Evolutionary conservation across 1,284 basidiomycete genomes (phyloP), one percentile per base, ranked within the genome.

Genomic region (Trametes sp.): DNA sequence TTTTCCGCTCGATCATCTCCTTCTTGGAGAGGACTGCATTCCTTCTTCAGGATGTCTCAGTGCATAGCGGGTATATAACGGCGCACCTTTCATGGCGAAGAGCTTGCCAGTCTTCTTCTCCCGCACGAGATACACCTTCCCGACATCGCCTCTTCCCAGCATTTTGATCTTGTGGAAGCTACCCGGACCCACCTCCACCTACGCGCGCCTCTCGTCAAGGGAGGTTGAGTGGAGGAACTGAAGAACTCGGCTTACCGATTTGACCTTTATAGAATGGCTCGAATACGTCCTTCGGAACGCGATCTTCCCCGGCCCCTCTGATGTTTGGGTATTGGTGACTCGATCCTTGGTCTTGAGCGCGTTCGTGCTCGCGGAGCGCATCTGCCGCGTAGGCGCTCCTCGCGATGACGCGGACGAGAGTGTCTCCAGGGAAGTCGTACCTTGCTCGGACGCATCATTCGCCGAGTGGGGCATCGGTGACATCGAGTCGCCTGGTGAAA

Each of bases 1-100:
- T 98, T 82, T 96, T 96, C 70, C 96, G 88, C 80, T 96, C 94
- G 78, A 98, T 95, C 96, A 98, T 98, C 81, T 98, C 96, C 82
- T 92, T 94, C 82, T 98, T 98, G 55, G 94, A 96, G 50, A 98
- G 81, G 21, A 98, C 96, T 95, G 78, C 21, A 55, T 19, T 35
- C 38, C 56, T 53, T 26, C 46, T 61, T 52, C 59, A 58, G 52
- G 55, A 36, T 46, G 33, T 24, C 33, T 54, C 44, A 31, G 29
- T 53, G 45, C 48, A 58, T 44, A 23, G 48, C 54, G 62, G 65
- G 38, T 41, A 48, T 54, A 65, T 54, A 35, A 50, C 38, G 61
- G 76, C 81, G 72, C 81, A 93, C 94, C 94, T 86, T 98, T 98
- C 96, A 98, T 98, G 57, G 96, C 96, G 78, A 89, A 98, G 68